phyloP scores from a whole-genome alignment of 768 basidiomycete genomes.

The Russula dissimulans region DNA sequence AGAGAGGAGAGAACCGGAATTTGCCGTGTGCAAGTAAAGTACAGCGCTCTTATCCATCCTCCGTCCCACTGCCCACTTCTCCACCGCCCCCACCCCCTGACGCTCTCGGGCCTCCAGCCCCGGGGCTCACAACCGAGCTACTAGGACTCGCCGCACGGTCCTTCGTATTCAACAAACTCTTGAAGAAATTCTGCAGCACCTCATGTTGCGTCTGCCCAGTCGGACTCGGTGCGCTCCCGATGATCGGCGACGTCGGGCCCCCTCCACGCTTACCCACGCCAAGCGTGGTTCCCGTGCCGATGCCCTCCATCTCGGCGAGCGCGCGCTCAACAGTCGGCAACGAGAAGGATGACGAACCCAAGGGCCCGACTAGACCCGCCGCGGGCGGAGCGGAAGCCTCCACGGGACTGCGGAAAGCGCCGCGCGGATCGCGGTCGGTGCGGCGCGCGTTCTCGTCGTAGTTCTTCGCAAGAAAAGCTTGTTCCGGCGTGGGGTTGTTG shows the following conservation, averaged over 20 bases:
- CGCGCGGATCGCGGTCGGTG: conserved; percentile 80
- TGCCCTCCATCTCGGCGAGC: conserved; percentile 79
- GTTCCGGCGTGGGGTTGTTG: conserved; percentile 79
- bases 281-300: conserved; percentile 26
- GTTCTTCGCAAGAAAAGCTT: conserved; percentile 83
- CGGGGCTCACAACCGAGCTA: conserved; percentile 27
- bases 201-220: conserved; percentile 63
- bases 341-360: conserved; percentile 78
- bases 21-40: background rate
- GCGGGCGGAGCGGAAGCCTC: conserved; percentile 44
- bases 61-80: conserved; percentile 2
- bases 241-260: conserved; percentile 25
- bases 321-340: conserved; percentile 85
- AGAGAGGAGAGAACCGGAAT: background rate
- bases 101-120: conserved; percentile 19
- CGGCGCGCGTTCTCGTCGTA: conserved; percentile 90
- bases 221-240: conserved; percentile 33
- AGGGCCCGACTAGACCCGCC: conserved; percentile 85
- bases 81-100: background rate
- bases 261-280: conserved; percentile 10
- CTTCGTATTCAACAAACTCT: conserved; percentile 65
- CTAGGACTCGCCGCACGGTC: conserved; percentile 38
- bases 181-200: conserved; percentile 82
- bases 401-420: conserved; percentile 71
- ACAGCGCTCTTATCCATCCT: background rate